Evolutionary conservation across 2,329 filamentous ascomycete genomes (phyloP), one percentile per base, ranked within the genome.

Genomic region (Cladosporium sp.): DNA sequence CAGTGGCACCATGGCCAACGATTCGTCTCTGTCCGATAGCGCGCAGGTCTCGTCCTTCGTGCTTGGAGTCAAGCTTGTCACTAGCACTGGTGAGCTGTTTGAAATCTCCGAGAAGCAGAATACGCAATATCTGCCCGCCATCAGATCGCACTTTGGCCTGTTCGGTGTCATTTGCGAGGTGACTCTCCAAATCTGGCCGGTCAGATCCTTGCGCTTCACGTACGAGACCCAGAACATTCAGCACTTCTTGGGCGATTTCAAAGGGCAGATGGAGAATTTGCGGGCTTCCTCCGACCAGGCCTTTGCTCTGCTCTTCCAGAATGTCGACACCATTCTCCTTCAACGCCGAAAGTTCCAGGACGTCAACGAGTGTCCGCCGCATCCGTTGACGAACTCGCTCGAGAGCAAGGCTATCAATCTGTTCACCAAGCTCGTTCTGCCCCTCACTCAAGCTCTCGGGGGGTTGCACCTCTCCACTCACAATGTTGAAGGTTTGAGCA

Each of bases 101-200:
- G 47, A 50, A n/a, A 50, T 53, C 29, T 53, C 51, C 13, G 36
- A 42, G 15, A 50, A 22, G 19, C 33, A 46, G 16, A 53, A 53
- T 25, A 35, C 36, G 6, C 33, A 50, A 18, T 46, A 41, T 4
- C 41, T 53, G 6, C 40, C 47, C 7, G 51, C 41, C 19, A 50
- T 53, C 25, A 30, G 47, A 2, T 53, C 51, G 9, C 51, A 53
- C 30, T 53, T 50, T n/a, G 51, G 51, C 13, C 27, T 53, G 7
- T 53, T 53, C 18, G 51, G 51, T 13, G 47, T 53, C 13, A 36
- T 53, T 13, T 53, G 40, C 16, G 51, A 53, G 33, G 47, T 50
- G 3, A 50, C 36, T 8, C 12, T 53, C 2, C 46, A 35, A 22
- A 46, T 53, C 35, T 53, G 45, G 40, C 38, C 41, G 9, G 43